Evolutionary conservation across 2,329 filamentous ascomycete genomes (phyloP).

Genomic region (Cladosporium sp.): DNA sequence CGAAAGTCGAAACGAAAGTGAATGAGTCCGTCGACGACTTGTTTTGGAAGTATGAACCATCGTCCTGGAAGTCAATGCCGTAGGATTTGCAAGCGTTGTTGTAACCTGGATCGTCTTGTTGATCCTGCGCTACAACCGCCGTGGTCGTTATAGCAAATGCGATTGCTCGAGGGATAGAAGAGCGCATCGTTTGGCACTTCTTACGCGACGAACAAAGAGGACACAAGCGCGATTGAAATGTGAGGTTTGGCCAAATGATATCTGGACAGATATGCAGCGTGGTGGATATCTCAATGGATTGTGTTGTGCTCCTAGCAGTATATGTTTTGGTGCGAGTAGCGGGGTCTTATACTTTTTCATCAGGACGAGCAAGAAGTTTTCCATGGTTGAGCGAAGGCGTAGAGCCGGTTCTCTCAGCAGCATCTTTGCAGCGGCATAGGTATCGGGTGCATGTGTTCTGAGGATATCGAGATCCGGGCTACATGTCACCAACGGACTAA

Average conservation of each 20-base stretch:
- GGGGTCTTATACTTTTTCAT: neutral
- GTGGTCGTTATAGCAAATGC: neutral
- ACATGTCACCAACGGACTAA: neutral
- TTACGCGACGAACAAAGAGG: too few relatives aligned
- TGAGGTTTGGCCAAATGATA: too few relatives aligned
- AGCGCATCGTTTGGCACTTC: neutral
- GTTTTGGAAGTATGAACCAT: slow-evolving; percentile 44
- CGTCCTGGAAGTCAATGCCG: slow-evolving; percentile 40
- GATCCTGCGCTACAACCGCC: neutral
- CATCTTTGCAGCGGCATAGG: neutral
- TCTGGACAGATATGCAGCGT: too few relatives aligned
- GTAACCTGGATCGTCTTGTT: neutral
- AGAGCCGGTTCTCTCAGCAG: neutral
- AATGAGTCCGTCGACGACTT: slow-evolving; percentile 37
- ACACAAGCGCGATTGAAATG: too few relatives aligned
- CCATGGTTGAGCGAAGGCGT: neutral
- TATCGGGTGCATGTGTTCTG: neutral
- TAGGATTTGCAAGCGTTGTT: slow-evolving; percentile 24
- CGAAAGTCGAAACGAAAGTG: slow-evolving; percentile 41
- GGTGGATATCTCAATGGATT: too few relatives aligned
- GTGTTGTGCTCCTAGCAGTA: too few relatives aligned
- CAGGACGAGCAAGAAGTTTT: neutral
- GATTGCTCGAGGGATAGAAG: neutral
- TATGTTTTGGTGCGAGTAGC: neutral
- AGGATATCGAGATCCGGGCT: neutral